These are phyloP conservation scores for Candida wancherniae DNA, from an alignment of 805 yeast species.

Conservation along the genomic window DNA sequence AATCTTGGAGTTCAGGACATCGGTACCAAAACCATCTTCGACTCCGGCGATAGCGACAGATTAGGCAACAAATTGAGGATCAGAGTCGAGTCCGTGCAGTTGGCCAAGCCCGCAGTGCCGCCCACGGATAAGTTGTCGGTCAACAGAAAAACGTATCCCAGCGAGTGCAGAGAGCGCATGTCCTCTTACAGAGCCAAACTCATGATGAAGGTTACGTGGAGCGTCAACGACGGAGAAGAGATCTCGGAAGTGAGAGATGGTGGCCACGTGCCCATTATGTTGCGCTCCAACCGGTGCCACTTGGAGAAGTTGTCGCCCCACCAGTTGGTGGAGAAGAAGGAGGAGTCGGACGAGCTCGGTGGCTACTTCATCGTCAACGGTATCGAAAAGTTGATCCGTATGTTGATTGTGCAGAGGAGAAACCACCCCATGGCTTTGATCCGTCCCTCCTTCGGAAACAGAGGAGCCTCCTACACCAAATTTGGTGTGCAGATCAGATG, in stretches of 20 bases:
- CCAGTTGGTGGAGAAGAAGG: conserved; percentile 71
- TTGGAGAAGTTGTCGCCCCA: conserved; percentile 77
- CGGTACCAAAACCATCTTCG: conserved; percentile 81
- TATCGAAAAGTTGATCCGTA: conserved; percentile 91
- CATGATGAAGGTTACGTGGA: conserved; percentile 75
- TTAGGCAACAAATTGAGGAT: conserved; percentile 81
- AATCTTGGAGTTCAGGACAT: conserved; percentile 85
- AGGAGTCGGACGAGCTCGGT: conserved; percentile 93
- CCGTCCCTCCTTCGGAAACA: conserved; percentile 88
- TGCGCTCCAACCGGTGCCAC: conserved; percentile 88
- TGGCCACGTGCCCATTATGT: conserved; percentile 89
- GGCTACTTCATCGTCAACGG: conserved; percentile 96
- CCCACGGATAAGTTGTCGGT: conserved; percentile 66
- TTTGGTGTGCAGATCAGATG: conserved; percentile 92
- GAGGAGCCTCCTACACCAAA: conserved; percentile 86
- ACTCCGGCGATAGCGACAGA: conserved; percentile 61
- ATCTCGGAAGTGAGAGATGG: conserved; percentile 79
- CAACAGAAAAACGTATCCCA: conserved; percentile 76
- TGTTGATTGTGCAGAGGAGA: conserved; percentile 96
- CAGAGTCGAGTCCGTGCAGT: conserved; percentile 84
- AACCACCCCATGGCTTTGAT: conserved; percentile 97
- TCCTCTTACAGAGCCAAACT: conserved; percentile 75
- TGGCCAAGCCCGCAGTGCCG: conserved; percentile 78
- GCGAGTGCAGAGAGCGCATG: conserved; percentile 84
- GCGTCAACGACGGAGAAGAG: conserved; percentile 84